Base-by-base conservation (phyloP, 2,329 filamentous ascomycete genomes). In the Diaporthe citrichinensis region DNA sequence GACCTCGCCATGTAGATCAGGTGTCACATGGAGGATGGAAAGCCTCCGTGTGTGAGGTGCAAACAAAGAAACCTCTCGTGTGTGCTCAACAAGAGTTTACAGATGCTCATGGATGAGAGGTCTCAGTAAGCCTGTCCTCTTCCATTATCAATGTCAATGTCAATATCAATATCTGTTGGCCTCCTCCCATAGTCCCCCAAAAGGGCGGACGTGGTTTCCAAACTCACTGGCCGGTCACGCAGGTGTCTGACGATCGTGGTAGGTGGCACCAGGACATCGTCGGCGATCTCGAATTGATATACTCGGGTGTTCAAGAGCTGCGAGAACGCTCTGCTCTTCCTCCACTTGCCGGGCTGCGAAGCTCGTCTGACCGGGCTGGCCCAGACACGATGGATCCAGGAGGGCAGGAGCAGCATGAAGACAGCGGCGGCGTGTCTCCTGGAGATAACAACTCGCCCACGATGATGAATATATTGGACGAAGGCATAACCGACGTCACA, bases 91-190 rank as follows among this genome's bases (percentile, higher is more conserved):
- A 86, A 86, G 79, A 85, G 84, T 61, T 79, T 86, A 3, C 84
- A 86, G 76, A 86, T 82, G 1, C 82, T 86, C 31, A 85, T 86
- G 46, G 84, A 84, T 76, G 84, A 86, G 76, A 83, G 84, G 74
- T 82, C 83, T 46, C 83, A 84, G 83, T 85, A 79, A 72, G 81
- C 78, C 41, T 74, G 6, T 2, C 25, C 23, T n/a, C 23, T 44
- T 25, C 36, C 20, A n/a, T 41, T 36, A 1, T 41, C 23, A 46
- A 23, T 5, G 4, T 31, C 68, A 8, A 17, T 20, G 25, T 8
- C 31, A n/a, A n/a, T n/a, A n/a, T n/a, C n/a, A n/a, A n/a, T 49
- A 9, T 34, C 31, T 28, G 17, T 20, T 67, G 62, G 28, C 62
- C 20, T 51, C 20, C 23, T 39, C 31, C 7, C 46, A 20, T 39